Percentiles rank a stretch among this genome's conserved stretches.
These are phyloP conservation scores for Paraphaeosphaeria sporulosa DNA, from an alignment of 2,329 filamentous ascomycete genomes.

Conservation along the genomic window DNA sequence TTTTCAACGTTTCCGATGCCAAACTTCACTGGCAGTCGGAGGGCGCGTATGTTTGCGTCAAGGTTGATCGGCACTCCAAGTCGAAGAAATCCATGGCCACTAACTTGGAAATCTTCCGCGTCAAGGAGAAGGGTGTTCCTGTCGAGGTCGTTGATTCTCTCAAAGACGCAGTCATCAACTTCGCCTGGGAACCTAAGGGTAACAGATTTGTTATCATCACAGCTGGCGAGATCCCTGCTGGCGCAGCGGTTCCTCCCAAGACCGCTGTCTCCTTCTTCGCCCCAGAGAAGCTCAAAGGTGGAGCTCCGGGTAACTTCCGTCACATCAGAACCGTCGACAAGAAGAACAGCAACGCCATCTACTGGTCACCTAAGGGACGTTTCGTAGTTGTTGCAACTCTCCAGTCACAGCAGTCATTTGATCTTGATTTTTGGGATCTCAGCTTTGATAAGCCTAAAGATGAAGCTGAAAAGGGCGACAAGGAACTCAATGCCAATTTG, in stretches of 20 bases:
- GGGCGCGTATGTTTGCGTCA: slow-evolving; percentile 92
- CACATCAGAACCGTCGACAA: slow-evolving; percentile 94
- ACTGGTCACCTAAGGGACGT: slow-evolving; percentile 95
- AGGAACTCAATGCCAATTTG: slow-evolving; percentile 92
- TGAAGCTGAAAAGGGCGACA: slow-evolving; percentile 90
- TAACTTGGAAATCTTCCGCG: slow-evolving; percentile 97
- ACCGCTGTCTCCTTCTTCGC: slow-evolving; percentile 96
- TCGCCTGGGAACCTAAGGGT: slow-evolving; percentile 98
- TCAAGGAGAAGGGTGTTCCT: slow-evolving; percentile 96
- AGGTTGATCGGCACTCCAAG: slow-evolving; percentile 98
- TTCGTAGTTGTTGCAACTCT: slow-evolving; percentile 96
- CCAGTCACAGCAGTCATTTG: slow-evolving; percentile 89
- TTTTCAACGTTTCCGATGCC: slow-evolving; percentile 97
- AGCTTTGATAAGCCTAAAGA: slow-evolving; percentile 82
- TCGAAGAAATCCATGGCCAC: slow-evolving; percentile 98
- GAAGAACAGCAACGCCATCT: slow-evolving; percentile 99
- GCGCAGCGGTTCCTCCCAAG: slow-evolving; percentile 87
- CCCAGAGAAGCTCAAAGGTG: slow-evolving; percentile 89
- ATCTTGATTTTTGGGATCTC: slow-evolving; percentile 96
- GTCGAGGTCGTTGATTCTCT: slow-evolving; percentile 97
- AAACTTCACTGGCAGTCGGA: slow-evolving; percentile 99
- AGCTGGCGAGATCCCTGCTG: slow-evolving; percentile 80
- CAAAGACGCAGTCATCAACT: slow-evolving; percentile 99
- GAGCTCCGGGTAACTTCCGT: slow-evolving; percentile 89
- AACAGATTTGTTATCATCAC: slow-evolving; percentile 98